These are phyloP conservation scores for Solanum dulcamara DNA, from an alignment of 257 asterid species.

Conservation along the genomic window DNA sequence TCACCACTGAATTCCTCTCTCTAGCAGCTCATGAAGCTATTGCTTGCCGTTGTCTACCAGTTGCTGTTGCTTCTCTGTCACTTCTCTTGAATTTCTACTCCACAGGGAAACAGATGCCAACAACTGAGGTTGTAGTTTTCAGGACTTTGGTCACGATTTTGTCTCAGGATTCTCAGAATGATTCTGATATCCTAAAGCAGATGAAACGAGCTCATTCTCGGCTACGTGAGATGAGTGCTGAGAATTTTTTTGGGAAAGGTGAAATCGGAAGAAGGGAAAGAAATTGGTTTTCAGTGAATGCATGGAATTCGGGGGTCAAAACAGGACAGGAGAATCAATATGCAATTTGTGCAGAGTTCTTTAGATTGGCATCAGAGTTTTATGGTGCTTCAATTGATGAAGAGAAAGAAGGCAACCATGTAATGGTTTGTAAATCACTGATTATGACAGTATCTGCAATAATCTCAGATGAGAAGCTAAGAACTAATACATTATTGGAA, in stretches of 20 bases:
- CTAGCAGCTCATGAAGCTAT: constrained; percentile 92
- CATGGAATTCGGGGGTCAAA: constrained; percentile 81
- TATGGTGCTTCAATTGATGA: constrained; percentile 37
- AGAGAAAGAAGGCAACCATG: constrained; percentile 35
- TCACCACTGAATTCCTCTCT: constrained; percentile 81
- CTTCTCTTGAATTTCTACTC: constrained; percentile 55
- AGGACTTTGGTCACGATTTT: constrained; percentile 68
- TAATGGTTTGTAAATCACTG: constrained; percentile 67
- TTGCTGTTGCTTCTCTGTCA: constrained; percentile 67
- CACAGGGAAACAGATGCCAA: constrained; percentile 60
- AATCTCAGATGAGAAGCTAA: constrained; percentile 65
- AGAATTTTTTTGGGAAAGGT: constrained; percentile 60
- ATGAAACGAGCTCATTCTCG: constrained; percentile 59
- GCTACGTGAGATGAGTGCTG: constrained; percentile 53
- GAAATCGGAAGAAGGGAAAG: constrained; percentile 80
- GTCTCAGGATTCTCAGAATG: constrained; percentile 46
- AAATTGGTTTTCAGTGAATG: constrained; percentile 78
- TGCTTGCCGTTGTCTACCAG: constrained; percentile 62
- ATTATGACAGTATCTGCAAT: constrained; percentile 59
- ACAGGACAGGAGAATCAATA: constrained; percentile 56
- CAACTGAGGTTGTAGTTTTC: constrained; percentile 65
- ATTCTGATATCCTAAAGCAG: constrained; percentile 53
- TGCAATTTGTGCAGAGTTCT: constrained; percentile 57
- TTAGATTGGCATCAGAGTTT: constrained; percentile 70
- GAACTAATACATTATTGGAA: constrained; percentile 40